Conservation (phyloP, 768 basidiomycete genomes). For the Sporobolomyces phaffii region DNA sequence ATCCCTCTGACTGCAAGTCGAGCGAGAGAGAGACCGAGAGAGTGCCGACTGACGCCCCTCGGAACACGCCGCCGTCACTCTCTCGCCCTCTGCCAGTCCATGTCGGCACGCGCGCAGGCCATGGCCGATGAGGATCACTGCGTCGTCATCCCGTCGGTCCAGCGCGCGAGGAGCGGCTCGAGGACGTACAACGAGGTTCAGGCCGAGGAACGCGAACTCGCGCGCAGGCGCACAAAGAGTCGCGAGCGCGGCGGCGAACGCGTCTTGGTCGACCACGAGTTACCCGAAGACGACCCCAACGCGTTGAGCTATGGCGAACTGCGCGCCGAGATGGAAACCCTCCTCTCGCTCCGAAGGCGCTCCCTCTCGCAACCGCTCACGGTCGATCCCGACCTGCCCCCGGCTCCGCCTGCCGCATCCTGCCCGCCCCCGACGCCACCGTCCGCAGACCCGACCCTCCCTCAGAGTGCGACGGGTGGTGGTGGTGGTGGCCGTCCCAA, state of each 20-base stretch:
- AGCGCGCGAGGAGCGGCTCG: constrained; percentile 11
- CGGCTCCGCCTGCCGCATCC: constrained; percentile 42
- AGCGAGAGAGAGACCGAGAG: too few relatives aligned
- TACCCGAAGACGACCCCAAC: not conserved
- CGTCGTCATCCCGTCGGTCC: not conserved
- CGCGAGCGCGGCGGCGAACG: not conserved
- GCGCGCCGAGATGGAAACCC: constrained; percentile 35
- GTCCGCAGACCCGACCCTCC: too few relatives aligned
- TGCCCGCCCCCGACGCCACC: constrained; percentile 18
- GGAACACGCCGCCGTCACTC: too few relatives aligned
- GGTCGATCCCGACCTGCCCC: constrained; percentile 42
- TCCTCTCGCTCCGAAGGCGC: constrained; percentile 36
- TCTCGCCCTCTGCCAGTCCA: too few relatives aligned
- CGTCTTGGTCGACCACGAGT: not conserved
- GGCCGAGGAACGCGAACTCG: constrained; percentile 22
- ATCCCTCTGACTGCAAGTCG: too few relatives aligned
- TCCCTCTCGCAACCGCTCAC: constrained; percentile 38
- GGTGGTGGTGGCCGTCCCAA: constrained; percentile 5
- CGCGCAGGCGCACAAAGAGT: not conserved
- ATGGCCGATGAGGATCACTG: constrained; percentile 15
- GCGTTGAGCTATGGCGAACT: constrained; percentile 23
- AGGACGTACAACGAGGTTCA: constrained; percentile 25
- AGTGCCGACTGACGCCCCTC: too few relatives aligned
- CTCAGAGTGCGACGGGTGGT: too few relatives aligned
- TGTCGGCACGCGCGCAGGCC: constrained; percentile 3